Conservation (phyloP, 2,329 filamentous ascomycete species). For the Plenodomus tracheiphilus region DNA sequence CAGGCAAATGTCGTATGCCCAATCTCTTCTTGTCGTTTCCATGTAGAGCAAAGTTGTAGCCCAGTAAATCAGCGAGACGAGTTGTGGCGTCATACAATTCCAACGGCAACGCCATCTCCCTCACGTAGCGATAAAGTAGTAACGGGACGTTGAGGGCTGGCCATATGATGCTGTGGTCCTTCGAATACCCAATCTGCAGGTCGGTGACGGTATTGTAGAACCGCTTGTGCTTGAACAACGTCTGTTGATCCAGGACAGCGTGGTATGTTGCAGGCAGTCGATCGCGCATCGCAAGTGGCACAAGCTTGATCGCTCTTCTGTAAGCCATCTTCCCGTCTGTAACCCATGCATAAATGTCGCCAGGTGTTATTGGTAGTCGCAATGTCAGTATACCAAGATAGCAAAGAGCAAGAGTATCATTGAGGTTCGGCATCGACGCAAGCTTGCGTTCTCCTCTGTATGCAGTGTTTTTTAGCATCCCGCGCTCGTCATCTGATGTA, state of each 20-base stretch:
- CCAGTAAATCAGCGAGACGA: conserved; percentile 57
- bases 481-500: conserved; percentile 39
- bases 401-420: conserved; percentile 76
- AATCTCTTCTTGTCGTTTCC: conserved; percentile 32
- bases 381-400: conserved; percentile 79
- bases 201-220: conserved; percentile 68
- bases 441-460: conserved; percentile 49
- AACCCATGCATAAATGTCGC: conserved; percentile 71
- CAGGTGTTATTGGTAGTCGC: conserved; percentile 73
- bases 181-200: conserved; percentile 64
- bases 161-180: conserved; percentile 70
- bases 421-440: conserved; percentile 62
- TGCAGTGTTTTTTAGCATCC: conserved; percentile 29
- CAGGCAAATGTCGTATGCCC: conserved; percentile 56
- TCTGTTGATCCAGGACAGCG: conserved; percentile 59
- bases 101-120: conserved; percentile 73
- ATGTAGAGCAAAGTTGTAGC: conserved; percentile 62
- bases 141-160: conserved; percentile 73
- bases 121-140: conserved; percentile 70
- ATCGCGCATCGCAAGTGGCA: conserved; percentile 68
- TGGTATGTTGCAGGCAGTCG: conserved; percentile 67
- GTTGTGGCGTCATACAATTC: conserved; percentile 66
- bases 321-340: conserved; percentile 71
- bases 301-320: conserved; percentile 60
- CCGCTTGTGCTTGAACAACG: conserved; percentile 53